Evolutionary conservation across 2,329 filamentous ascomycete species (phyloP).

Genomic region (Elsinoe batatas): DNA sequence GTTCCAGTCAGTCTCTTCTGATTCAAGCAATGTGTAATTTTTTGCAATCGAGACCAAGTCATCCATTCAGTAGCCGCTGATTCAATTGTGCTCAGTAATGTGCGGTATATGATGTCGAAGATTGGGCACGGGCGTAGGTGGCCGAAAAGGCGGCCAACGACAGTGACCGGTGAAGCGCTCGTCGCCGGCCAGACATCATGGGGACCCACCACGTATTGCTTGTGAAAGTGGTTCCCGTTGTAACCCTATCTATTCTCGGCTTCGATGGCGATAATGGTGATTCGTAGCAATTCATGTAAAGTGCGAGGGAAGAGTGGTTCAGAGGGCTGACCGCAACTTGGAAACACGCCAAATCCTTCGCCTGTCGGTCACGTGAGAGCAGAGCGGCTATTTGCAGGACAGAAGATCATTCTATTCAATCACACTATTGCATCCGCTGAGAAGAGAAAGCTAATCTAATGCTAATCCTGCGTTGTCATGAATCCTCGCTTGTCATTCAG

Average conservation of each 20-base stretch:
- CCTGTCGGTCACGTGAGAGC: neutral
- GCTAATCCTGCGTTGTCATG: neutral
- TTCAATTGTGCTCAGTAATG: neutral
- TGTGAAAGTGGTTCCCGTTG: neutral
- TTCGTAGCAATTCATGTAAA: neutral
- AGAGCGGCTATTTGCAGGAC: conserved; percentile 8
- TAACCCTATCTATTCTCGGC: neutral
- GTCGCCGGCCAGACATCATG: neutral
- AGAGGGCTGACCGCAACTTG: neutral
- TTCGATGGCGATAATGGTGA: neutral
- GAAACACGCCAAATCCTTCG: conserved; percentile 9
- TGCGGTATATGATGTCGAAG: neutral
- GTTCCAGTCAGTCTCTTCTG: neutral
- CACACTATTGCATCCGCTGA: neutral
- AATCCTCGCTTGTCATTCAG: neutral
- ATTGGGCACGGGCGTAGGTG: neutral
- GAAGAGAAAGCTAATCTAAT: neutral
- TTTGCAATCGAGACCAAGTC: neutral
- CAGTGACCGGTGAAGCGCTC: neutral
- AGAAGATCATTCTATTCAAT: conserved; percentile 1
- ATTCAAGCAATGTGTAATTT: neutral
- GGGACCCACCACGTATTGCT: neutral
- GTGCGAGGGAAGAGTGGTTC: neutral
- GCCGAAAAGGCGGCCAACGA: neutral
- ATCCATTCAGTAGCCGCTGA: conserved; percentile 5